phyloP scores from a whole-genome alignment of 139 green algal species.

The Chlorella sp. region DNA sequence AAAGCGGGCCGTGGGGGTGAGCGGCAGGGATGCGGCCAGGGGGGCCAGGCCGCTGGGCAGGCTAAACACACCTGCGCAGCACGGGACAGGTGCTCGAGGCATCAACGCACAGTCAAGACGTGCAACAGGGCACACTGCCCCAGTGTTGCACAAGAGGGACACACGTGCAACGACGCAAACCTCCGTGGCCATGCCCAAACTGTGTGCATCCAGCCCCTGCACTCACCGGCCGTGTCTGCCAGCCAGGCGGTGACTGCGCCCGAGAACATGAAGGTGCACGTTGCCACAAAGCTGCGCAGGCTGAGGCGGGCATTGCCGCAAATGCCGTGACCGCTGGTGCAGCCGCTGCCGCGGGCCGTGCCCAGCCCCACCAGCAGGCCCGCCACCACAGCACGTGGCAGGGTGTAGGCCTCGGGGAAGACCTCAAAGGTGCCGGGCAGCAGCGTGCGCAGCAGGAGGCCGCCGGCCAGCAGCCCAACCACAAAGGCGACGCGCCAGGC shows the following conservation, averaged over 20 bases:
- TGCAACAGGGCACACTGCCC: no score
- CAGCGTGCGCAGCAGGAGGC: slow-evolving; percentile 10
- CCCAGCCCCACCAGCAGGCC: slow-evolving; percentile 79
- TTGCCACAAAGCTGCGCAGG: slow-evolving; percentile 43
- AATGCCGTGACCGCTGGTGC: slow-evolving; percentile 83
- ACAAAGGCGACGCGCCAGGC: slow-evolving; percentile 44
- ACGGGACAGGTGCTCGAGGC: no score
- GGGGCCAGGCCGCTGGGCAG: slow-evolving; percentile 26
- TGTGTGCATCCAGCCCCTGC: no score
- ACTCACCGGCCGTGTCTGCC: slow-evolving; percentile 7
- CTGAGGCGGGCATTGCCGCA: slow-evolving; percentile 65
- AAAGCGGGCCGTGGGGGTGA: background rate
- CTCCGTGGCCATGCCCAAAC: no score
- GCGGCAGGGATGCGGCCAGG: background rate
- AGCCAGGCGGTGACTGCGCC: slow-evolving; percentile 52
- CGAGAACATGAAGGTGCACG: slow-evolving; percentile 66
- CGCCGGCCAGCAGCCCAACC: slow-evolving; percentile 32
- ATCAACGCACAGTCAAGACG: no score
- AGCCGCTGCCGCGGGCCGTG: slow-evolving; percentile 78
- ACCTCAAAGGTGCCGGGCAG: slow-evolving; percentile 37
- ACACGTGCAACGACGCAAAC: no score
- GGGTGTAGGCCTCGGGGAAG: slow-evolving; percentile 11
- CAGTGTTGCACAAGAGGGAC: no score
- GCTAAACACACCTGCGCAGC: background rate
- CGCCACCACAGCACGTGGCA: background rate